These are phyloP conservation scores for Ceratocystis destructans DNA, from an alignment of 2,329 filamentous ascomycete species.

Conservation along the genomic window DNA sequence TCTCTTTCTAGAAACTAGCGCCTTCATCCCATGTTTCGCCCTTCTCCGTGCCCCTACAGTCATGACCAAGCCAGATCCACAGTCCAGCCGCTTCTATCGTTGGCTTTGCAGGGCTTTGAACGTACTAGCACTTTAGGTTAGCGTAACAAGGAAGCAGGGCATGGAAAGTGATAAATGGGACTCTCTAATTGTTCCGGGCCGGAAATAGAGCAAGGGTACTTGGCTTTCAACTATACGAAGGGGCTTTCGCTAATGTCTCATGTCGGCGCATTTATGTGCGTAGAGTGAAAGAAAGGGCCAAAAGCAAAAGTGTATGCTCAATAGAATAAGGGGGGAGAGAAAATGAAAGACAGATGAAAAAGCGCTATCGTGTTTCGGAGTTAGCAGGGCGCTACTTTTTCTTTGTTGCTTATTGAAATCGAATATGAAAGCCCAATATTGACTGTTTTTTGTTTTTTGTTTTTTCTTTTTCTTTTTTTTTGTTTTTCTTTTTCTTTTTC, in stretches of 20 bases:
- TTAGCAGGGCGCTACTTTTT: not conserved
- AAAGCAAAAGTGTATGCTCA: too few species aligned
- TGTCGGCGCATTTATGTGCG: not conserved
- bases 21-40: slow-evolving; percentile 3
- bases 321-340: too few species aligned
- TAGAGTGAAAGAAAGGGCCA: not conserved
- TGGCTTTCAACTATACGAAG: not conserved
- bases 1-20: not conserved
- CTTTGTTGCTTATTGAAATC: not conserved
- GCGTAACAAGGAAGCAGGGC: too few species aligned
- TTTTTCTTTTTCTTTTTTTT: not conserved
- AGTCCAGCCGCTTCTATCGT: too few species aligned
- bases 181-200: not conserved
- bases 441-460: not conserved
- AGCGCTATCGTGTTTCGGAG: not conserved
- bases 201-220: not conserved
- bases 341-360: too few species aligned
- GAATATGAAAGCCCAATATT: not conserved
- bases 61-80: not conserved
- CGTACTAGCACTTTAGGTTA: too few species aligned
- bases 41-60: not conserved
- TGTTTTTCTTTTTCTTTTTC: not conserved
- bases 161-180: not conserved
- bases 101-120: too few species aligned
- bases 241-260: not conserved